These are phyloP conservation scores for Juncus effusus DNA, from an alignment of 176 grass and related monocot genomes.

Conservation along the genomic window DNA sequence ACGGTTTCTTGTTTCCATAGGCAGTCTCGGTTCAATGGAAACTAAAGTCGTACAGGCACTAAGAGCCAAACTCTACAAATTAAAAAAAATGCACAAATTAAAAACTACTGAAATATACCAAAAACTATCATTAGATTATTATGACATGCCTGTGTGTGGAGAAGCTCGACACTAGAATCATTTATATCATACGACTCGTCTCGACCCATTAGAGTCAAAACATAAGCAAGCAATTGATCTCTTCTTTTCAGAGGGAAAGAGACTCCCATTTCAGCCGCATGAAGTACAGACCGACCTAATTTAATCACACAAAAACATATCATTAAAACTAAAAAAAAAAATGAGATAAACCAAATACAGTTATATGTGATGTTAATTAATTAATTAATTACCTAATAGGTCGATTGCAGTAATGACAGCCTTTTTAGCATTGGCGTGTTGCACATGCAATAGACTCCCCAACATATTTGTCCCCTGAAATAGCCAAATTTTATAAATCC, in stretches of 20 bases:
- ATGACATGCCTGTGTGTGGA: constrained; percentile 67
- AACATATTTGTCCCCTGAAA: constrained; percentile 95
- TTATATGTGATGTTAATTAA: constrained; percentile 16
- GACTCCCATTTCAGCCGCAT: constrained; percentile 84
- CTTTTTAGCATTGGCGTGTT: constrained; percentile 96
- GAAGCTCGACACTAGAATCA: constrained; percentile 86
- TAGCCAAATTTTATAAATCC: not conserved
- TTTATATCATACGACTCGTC: constrained; percentile 78
- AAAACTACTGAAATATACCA: constrained; percentile 7
- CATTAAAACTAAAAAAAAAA: not conserved
- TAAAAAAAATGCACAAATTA: constrained; percentile 7
- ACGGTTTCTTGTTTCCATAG: constrained; percentile 96
- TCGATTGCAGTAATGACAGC: constrained; percentile 98
- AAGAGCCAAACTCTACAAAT: constrained; percentile 79
- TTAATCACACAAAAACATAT: constrained; percentile 6
- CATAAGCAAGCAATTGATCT: constrained; percentile 89
- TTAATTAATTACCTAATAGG: constrained; percentile 67
- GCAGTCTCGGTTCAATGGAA: constrained; percentile 86
- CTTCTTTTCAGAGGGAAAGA: constrained; percentile 93
- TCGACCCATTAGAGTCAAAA: constrained; percentile 97
- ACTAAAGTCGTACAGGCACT: constrained; percentile 95
- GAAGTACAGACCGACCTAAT: constrained; percentile 84
- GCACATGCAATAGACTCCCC: constrained; percentile 86
- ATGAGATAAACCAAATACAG: constrained; percentile 5
- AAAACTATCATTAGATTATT: constrained; percentile 3